Percentiles rank a stretch among this genome's conserved stretches.
Conservation (phyloP, 345 rosid species). For the Rubroshorea leprosula region DNA sequence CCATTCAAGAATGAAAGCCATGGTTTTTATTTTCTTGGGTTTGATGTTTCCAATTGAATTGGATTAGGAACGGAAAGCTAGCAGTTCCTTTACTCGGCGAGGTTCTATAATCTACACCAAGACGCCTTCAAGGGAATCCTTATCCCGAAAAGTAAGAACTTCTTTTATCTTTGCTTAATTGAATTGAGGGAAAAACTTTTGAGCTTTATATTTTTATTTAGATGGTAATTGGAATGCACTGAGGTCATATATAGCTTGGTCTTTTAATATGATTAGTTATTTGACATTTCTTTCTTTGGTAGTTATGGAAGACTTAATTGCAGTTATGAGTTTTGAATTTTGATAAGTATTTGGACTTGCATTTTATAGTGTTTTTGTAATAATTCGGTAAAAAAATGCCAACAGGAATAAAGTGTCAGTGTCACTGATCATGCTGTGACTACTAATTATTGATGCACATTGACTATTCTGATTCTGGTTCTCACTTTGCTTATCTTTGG, state of each 20-base stretch:
- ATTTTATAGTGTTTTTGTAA: neutral
- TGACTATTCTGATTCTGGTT: too few relatives aligned
- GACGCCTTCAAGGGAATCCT: slow-evolving; percentile 85
- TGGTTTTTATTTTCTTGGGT: neutral
- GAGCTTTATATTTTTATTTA: neutral
- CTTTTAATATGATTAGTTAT: neutral
- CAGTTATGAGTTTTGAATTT: neutral
- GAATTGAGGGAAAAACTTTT: neutral
- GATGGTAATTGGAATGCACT: neutral
- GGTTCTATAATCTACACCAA: slow-evolving; percentile 86
- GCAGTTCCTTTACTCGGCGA: slow-evolving; percentile 76
- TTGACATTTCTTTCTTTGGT: neutral
- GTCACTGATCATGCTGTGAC: too few relatives aligned
- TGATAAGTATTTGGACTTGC: neutral
- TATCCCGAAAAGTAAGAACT: slow-evolving; percentile 49
- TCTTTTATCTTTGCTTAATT: neutral
- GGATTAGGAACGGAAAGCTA: slow-evolving; percentile 67
- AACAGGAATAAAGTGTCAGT: too few relatives aligned
- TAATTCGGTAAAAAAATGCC: too few relatives aligned
- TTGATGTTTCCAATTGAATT: neutral
- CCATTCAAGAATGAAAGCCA: neutral
- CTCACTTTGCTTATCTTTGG: too few relatives aligned
- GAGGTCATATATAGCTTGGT: neutral
- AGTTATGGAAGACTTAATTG: neutral
- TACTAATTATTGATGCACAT: too few relatives aligned